phyloP scores from a whole-genome alignment of 2,329 filamentous ascomycete genomes.

The Botryotinia convoluta region DNA sequence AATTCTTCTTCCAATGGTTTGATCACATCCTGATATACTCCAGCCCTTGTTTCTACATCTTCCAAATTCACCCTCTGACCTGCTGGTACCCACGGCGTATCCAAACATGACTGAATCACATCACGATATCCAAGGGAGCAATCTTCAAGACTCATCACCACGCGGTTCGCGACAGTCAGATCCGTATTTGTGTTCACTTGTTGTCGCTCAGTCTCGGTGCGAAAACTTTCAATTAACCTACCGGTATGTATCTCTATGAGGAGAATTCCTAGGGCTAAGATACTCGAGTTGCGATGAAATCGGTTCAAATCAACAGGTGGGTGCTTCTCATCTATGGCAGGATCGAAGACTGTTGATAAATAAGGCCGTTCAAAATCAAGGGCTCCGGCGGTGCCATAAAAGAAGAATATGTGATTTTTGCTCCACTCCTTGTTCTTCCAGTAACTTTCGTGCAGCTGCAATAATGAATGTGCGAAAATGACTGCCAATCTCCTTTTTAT shows the following conservation, averaged over 20 bases:
- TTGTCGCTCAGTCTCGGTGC: not conserved
- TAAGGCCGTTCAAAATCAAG: not conserved
- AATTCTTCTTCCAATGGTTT: conserved; percentile 7
- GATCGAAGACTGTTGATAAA: not conserved
- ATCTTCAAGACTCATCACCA: not conserved
- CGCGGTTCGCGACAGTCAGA: not conserved
- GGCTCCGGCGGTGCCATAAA: not conserved
- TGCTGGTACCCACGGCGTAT: conserved; percentile 4
- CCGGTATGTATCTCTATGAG: conserved; percentile 3
- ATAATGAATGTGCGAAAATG: not conserved
- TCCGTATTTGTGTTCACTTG: conserved; percentile 9
- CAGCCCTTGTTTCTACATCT: not conserved
- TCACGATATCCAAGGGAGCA: conserved; percentile 14
- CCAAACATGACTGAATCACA: conserved; percentile 3
- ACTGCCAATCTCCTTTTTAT: conserved; percentile 1
- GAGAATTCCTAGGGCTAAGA: not conserved
- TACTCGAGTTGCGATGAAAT: not conserved
- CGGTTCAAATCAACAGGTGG: not conserved
- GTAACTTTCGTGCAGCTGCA: conserved; percentile 7
- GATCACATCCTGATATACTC: conserved; percentile 6
- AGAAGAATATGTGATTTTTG: conserved; percentile 4
- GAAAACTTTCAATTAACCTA: not conserved
- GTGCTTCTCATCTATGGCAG: not conserved
- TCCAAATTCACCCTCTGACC: conserved; percentile 3
- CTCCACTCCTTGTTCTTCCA: conserved; percentile 10